Evolutionary conservation across 1,284 basidiomycete genomes (phyloP).

Genomic region (Apiotrichum laibachii): DNA sequence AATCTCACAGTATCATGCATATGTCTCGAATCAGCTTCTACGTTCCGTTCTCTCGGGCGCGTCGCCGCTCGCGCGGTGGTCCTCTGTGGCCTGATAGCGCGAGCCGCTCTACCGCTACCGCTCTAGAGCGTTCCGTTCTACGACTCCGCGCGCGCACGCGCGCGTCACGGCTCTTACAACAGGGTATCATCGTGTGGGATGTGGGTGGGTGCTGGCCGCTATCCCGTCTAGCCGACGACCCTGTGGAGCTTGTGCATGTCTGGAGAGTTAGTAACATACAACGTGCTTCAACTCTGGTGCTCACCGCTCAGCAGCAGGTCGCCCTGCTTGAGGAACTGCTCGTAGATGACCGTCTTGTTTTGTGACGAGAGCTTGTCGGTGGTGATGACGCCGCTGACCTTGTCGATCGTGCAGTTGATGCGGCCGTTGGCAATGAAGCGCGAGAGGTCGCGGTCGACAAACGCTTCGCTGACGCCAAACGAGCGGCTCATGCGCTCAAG

Average conservation of each 20-base stretch:
- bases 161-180: too few relatives aligned
- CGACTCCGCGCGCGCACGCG: too few relatives aligned
- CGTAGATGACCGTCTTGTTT: constrained; percentile 83
- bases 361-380: constrained; percentile 78
- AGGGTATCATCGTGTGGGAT: too few relatives aligned
- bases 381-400: constrained; percentile 88
- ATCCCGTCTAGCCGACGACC: constrained; percentile 41
- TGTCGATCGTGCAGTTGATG: constrained; percentile 88
- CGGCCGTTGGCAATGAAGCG: constrained; percentile 90
- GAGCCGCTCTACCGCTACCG: too few relatives aligned
- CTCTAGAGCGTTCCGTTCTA: too few relatives aligned
- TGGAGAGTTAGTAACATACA: constrained; percentile 15
- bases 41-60: too few relatives aligned
- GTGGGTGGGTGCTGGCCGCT: too few relatives aligned
- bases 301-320: constrained; percentile 75
- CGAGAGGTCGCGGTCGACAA: constrained; percentile 88
- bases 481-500: constrained; percentile 80
- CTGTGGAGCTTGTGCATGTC: constrained; percentile 51
- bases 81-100: too few relatives aligned
- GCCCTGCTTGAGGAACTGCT: constrained; percentile 80
- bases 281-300: constrained; percentile 6
- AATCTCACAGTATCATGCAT: too few relatives aligned
- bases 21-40: too few relatives aligned
- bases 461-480: constrained; percentile 86
- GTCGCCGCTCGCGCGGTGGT: too few relatives aligned